phyloP scores from a whole-genome alignment of 1,284 basidiomycete genomes.

The Xerocomus subilludens region DNA sequence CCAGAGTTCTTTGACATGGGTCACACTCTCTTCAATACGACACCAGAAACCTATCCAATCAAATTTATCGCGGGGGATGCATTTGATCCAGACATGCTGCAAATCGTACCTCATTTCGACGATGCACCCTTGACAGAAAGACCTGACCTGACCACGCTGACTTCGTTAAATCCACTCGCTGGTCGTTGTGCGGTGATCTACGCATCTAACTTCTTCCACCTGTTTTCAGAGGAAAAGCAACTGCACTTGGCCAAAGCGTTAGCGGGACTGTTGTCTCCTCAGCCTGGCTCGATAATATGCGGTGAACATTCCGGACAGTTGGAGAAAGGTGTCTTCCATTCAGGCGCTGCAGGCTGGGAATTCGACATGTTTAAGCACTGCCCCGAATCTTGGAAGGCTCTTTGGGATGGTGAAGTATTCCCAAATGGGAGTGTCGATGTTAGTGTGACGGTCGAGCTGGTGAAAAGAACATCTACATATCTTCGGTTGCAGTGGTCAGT shows the following conservation, averaged over 20 bases:
- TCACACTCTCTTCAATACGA: constrained; percentile 55
- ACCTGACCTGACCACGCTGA: constrained; percentile 44
- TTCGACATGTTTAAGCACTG: constrained; percentile 47
- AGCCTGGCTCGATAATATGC: constrained; percentile 51
- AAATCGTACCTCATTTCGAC: constrained; percentile 33
- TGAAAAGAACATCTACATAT: not conserved
- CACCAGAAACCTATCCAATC: constrained; percentile 49
- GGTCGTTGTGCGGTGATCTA: constrained; percentile 51
- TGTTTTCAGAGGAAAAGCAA: constrained; percentile 55
- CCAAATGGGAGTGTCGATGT: constrained; percentile 47
- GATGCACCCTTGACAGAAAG: constrained; percentile 22
- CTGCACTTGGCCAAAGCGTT: constrained; percentile 47
- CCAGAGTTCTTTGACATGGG: constrained; percentile 51
- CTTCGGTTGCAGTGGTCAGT: constrained; percentile 43
- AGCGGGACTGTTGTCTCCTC: constrained; percentile 50
- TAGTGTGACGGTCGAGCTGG: constrained; percentile 14
- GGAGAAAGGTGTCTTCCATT: constrained; percentile 15
- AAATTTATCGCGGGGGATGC: constrained; percentile 53
- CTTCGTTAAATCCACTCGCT: constrained; percentile 53
- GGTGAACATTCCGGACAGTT: constrained; percentile 39
- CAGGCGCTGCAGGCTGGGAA: not conserved
- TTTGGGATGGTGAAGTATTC: constrained; percentile 53
- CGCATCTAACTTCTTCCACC: constrained; percentile 54
- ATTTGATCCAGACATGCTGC: constrained; percentile 49
- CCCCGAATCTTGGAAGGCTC: constrained; percentile 46